Evolutionary conservation across 2,329 filamentous ascomycete genomes (phyloP), one percentile per base, ranked within the genome.

Genomic region (Aspergillus sergii): DNA sequence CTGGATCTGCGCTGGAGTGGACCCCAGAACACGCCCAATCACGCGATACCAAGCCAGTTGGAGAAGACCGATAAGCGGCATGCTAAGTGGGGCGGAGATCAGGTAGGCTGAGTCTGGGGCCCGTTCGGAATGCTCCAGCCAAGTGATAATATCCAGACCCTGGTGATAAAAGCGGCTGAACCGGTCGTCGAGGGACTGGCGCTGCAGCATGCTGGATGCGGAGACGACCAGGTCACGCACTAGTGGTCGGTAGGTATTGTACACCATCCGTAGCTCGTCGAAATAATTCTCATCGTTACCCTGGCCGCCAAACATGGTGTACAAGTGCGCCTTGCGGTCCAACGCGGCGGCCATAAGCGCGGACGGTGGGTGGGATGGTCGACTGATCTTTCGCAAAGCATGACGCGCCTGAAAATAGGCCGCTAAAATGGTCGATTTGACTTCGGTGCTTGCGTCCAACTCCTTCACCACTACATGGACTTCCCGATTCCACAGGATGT

Each of bases 21-120:
- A 28, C 26, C 46, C 46, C 26, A 50, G 26, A 9, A 50, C 46
- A 30, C 46, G 46, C 9, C 46, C 46, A 30, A 50, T 28, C 14
- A 30, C 46, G 3, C 46, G 46, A 19, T 50, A 50, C 46, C 46
- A 50, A 28, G 46, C 46, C 46, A 50, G 46, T 72, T 76, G 78
- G 4, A 76, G 51, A 19, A 79, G 68, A 0, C 74, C 76, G 41
- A 78, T 78, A 12, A 79, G 59, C 5, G 78, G 77, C 62, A 79
- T 74, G 65, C 77, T 79, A 48, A 79, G 68, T 16, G 76, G 72
- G 9, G 76, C 73, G 3, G 73, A 72, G 45, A 74, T 64, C 5
- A 79, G 64, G 59, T 77, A 78, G 23, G 76, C 72, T 9, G 64
- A 56, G 34, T 72, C 67, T 4, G 76, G 76, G 1, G 66, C 69